Conservation (phyloP, 306 rosid genomes). For the Adenanthera pavonina region DNA sequence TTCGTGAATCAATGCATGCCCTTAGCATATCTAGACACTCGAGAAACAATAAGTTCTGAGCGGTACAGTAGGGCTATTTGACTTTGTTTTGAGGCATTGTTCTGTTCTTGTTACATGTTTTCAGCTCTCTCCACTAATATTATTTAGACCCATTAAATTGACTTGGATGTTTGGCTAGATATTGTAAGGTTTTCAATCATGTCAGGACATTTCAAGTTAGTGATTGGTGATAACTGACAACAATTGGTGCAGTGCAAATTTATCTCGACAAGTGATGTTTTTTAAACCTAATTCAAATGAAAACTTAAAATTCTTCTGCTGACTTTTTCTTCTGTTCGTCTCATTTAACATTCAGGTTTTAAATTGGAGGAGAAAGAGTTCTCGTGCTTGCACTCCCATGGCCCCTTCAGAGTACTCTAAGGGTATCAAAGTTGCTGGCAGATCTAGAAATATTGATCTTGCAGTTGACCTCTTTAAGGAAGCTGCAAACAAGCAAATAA, state of each 20-base stretch:
- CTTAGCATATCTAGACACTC: not conserved
- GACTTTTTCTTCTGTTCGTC: not conserved
- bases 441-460: slow-evolving; percentile 57
- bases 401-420: slow-evolving; percentile 59
- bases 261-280: not conserved
- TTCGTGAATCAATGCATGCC: not conserved
- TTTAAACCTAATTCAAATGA: not conserved
- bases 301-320: slow-evolving; percentile 1
- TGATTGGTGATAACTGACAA: not conserved
- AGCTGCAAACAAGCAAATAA: slow-evolving; percentile 57
- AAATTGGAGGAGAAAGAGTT: slow-evolving; percentile 63
- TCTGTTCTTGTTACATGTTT: slow-evolving; percentile 8
- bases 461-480: slow-evolving; percentile 65
- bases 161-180: not conserved
- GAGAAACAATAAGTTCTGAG: not conserved
- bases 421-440: slow-evolving; percentile 70
- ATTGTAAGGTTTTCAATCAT: not conserved
- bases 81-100: not conserved
- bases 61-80: not conserved
- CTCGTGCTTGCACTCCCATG: slow-evolving; percentile 41
- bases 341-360: slow-evolving; percentile 58
- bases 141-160: not conserved
- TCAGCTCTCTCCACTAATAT: not conserved
- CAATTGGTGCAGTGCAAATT: not conserved
- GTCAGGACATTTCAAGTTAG: not conserved